Evolutionary conservation across 1,284 basidiomycete genomes (phyloP), one percentile per base, ranked within the genome.

Genomic region (Sanghuangporus weigelae): DNA sequence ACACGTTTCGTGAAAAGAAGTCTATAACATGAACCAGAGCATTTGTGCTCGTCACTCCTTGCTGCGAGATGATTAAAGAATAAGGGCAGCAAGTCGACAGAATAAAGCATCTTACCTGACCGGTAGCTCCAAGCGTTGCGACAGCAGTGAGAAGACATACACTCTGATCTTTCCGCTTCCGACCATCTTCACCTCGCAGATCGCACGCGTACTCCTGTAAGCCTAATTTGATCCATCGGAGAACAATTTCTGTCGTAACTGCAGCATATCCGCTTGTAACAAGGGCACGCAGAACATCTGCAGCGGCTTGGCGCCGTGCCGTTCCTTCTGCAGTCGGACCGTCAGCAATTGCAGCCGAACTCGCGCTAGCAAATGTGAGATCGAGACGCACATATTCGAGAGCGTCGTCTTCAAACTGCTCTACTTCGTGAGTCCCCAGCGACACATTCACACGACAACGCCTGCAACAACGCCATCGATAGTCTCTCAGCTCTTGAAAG

Each of bases 331-430:
- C 80, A 19, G 80, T 78, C 7, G n/a, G 67, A 8, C 78, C 80
- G 19, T 73, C 71, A 10, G 70, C 67, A 44, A 72, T 73, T 40
- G 79, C 73, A 39, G 76, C 75, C 12, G 76, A 71, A 21, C 83
- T 78, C n/a, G 91, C 87, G 14, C 96, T 77, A 2, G 88, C 78
- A 36, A 73, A 71, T 57, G 79, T 77, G 19, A 99, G 79, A 73
- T 98, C 96, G 36, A 93, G 81, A 19, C 95, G 87, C 68, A 99
- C 93, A 74, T 93, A 99, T 73, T 98, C 96, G 55, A 96, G 84
- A 0, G 97, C 96, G 69, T 98, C 95, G 67, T 99, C 96, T 75
- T 98, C 95, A 71, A 99, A 98, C 75, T 96, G 90, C 71, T 99
- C 96, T 65, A 96, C 84, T 67, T 98, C 96, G 67, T 95, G 90